These are phyloP conservation scores for Ceratocystis papillata DNA, from an alignment of 2,329 filamentous ascomycete genomes.

Conservation along the genomic window DNA sequence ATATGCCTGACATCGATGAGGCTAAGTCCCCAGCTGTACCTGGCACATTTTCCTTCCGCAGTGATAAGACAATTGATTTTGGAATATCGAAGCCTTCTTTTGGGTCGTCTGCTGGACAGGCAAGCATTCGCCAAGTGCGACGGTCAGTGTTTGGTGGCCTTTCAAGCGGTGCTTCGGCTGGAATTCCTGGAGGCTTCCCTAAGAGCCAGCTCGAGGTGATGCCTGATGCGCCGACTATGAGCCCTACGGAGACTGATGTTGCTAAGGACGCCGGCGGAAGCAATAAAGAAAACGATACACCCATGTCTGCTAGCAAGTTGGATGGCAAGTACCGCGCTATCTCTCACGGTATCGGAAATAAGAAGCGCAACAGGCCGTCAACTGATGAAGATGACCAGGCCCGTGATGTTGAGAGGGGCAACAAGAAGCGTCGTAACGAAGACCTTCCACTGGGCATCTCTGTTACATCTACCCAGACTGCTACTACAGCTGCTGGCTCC, in stretches of 20 bases:
- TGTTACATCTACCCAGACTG: constrained; percentile 38
- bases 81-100: constrained; percentile 41
- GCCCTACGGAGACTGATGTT: constrained; percentile 28
- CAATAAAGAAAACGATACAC: constrained; percentile 44
- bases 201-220: constrained; percentile 25
- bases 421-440: constrained; percentile 52
- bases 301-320: constrained; percentile 29
- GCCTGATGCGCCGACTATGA: constrained; percentile 26
- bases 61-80: constrained; percentile 54
- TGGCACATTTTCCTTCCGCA: constrained; percentile 54
- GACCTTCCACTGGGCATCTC: constrained; percentile 42
- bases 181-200: constrained; percentile 49
- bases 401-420: constrained; percentile 41
- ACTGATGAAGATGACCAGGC: constrained; percentile 48
- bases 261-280: constrained; percentile 31
- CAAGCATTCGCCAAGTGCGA: constrained; percentile 50
- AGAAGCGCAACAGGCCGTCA: constrained; percentile 52
- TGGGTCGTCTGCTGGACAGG: constrained; percentile 47
- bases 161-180: too few species aligned
- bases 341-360: constrained; percentile 53
- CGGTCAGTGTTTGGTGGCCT: constrained; percentile 36
- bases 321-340: constrained; percentile 36
- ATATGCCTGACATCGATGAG: constrained; percentile 25
- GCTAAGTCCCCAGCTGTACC: constrained; percentile 37
- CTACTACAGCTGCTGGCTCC: constrained; percentile 27